These are phyloP conservation scores for Euphorbia peplus DNA, from an alignment of 345 rosid species.

Conservation along the genomic window DNA sequence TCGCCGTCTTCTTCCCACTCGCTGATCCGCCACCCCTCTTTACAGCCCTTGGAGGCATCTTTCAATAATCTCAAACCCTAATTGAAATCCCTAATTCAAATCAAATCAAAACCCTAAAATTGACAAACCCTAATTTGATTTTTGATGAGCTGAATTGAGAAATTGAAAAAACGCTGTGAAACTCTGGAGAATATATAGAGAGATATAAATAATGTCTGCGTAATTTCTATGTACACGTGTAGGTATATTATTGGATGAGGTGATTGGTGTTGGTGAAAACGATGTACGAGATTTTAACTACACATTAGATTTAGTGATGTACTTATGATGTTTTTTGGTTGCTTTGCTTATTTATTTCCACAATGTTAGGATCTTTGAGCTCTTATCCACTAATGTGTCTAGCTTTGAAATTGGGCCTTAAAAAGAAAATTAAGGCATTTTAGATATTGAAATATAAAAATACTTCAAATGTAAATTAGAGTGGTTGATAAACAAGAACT, in stretches of 20 bases:
- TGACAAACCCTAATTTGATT: constrained; percentile 1
- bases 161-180: not conserved
- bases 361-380: not conserved
- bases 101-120: not conserved
- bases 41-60: constrained; percentile 72
- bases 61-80: not conserved
- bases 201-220: no score
- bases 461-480: no score
- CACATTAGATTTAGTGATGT: not conserved
- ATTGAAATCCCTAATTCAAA: not conserved
- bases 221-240: constrained; percentile 3
- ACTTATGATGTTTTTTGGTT: not conserved
- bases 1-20: constrained; percentile 47
- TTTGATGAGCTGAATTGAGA: not conserved
- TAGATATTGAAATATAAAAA: no score
- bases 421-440: no score
- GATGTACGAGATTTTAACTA: not conserved
- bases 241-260: not conserved
- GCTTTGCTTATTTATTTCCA: not conserved
- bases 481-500: no score
- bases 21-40: constrained; percentile 66
- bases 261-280: no score
- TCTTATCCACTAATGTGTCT: not conserved
- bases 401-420: no score
- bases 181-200: not conserved